Percentiles rank a stretch among this genome's conserved stretches.
phyloP scores from a whole-genome alignment of 495 filamentous ascomycete species.

The Penicillium nucicola region DNA sequence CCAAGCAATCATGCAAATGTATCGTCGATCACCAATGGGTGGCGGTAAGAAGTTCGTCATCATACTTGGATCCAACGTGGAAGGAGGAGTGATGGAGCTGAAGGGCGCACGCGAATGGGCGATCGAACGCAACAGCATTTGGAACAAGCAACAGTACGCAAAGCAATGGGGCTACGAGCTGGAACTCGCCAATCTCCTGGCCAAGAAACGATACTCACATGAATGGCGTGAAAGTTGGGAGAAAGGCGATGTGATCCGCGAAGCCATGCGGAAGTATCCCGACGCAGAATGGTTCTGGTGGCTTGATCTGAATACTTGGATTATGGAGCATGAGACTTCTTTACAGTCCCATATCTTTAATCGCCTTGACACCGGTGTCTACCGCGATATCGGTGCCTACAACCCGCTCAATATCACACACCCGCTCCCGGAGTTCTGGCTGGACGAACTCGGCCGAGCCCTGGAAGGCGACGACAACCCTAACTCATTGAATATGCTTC shows the following conservation, averaged over 20 bases:
- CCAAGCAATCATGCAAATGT: slow-evolving; percentile 38
- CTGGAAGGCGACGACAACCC: slow-evolving; percentile 69
- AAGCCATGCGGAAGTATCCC: slow-evolving; percentile 88
- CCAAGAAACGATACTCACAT: slow-evolving; percentile 97
- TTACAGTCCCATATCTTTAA: slow-evolving; percentile 89
- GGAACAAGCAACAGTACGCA: slow-evolving; percentile 89
- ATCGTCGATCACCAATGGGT: slow-evolving; percentile 62
- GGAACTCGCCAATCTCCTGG: slow-evolving; percentile 96
- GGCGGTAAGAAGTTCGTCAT: slow-evolving; percentile 91
- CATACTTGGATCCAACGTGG: slow-evolving; percentile 88
- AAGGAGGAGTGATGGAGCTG: slow-evolving; percentile 98
- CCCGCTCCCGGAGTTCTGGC: slow-evolving; percentile 65
- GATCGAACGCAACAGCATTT: slow-evolving; percentile 91
- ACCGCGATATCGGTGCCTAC: slow-evolving; percentile 94
- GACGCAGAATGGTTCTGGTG: slow-evolving; percentile 99
- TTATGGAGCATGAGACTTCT: slow-evolving; percentile 94
- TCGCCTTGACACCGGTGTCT: slow-evolving; percentile 67
- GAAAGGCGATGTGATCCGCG: slow-evolving; percentile 93
- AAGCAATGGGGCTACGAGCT: slow-evolving; percentile 90
- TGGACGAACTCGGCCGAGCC: slow-evolving; percentile 70
- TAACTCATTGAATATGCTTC: slow-evolving; percentile 77
- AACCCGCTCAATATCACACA: slow-evolving; percentile 95
- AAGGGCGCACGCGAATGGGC: slow-evolving; percentile 98
- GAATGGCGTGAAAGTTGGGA: slow-evolving; percentile 99
- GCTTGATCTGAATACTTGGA: slow-evolving; percentile 95